phyloP scores from a whole-genome alignment of 148 eudicot genomes.

The Fagopyrum esculentum region DNA sequence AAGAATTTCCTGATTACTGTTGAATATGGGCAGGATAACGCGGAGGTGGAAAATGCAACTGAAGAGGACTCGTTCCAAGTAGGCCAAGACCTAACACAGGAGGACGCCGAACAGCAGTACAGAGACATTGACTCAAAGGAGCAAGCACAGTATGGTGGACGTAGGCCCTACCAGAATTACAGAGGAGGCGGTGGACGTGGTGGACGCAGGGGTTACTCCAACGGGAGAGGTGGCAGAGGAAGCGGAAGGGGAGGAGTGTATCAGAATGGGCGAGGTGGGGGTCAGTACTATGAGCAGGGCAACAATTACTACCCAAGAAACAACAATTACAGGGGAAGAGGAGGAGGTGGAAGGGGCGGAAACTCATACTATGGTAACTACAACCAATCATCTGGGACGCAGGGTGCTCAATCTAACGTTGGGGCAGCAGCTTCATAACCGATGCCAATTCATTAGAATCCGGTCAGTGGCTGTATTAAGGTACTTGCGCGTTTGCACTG shows the following conservation, averaged over 20 bases:
- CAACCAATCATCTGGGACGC: slow-evolving; percentile 6
- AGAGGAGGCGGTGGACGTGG: slow-evolving; percentile 47
- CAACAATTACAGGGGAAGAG: slow-evolving; percentile 31
- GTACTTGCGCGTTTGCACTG: neutral
- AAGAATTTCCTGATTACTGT: neutral
- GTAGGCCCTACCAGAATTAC: slow-evolving; percentile 24
- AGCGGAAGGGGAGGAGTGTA: slow-evolving; percentile 44
- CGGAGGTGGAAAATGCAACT: slow-evolving; percentile 30
- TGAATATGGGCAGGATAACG: slow-evolving; percentile 31
- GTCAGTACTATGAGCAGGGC: slow-evolving; percentile 42
- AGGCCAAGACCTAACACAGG: slow-evolving; percentile 26
- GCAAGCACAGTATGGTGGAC: slow-evolving; percentile 31
- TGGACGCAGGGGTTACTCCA: slow-evolving; percentile 56
- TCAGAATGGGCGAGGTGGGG: slow-evolving; percentile 53
- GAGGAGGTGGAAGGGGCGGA: slow-evolving; percentile 34
- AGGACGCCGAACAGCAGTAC: slow-evolving; percentile 23
- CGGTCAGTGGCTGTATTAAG: neutral
- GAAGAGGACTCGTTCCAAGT: slow-evolving; percentile 28
- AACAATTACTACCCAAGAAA: slow-evolving; percentile 46
- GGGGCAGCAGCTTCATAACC: slow-evolving; percentile 4
- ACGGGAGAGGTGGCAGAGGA: slow-evolving; percentile 79
- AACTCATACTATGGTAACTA: slow-evolving; percentile 10
- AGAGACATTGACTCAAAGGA: slow-evolving; percentile 28
- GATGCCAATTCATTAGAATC: neutral
- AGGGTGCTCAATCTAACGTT: slow-evolving; percentile 2